Base-by-base conservation (phyloP, 2,329 filamentous ascomycete species). In the Atkinsonella texensis region DNA sequence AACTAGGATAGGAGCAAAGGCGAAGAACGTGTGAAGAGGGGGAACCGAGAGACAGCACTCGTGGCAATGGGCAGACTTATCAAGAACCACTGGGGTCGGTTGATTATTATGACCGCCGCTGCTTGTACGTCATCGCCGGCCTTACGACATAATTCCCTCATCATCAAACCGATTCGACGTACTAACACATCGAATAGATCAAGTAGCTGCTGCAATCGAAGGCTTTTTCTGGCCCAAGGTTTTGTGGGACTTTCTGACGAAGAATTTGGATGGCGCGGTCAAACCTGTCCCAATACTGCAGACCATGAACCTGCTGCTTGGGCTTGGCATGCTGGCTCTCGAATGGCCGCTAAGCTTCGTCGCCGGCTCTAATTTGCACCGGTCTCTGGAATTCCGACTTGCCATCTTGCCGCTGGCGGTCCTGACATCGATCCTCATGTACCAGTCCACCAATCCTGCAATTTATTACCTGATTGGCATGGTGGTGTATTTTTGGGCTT, bases 201-300 rank as follows among this genome's bases (percentile, higher is more conserved):
- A 98, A 79, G 70, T 96, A 56, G 82, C 76, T 54, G 89, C 89
- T 54, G 84, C 85, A 15, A 72, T 98, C 52, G 81, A 94, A 71
- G 84, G 81, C 63, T 95, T 93, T 77, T 91, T 98, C 79, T 98
- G 90, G 89, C 93, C 93, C 58, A 98, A 98, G 69, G 85, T 98
- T 65, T 95, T 98, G 72, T 98, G 87, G 85, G 93, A 98, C 70
- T 95, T 95, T 68, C 71, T 93, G 58, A 96, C 91, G 54, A 89
- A 88, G 63, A 89, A 88, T 61, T 82, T 98, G 60, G 88, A 98
- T 65, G 77, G 74, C 51, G 87, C 85, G 47, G 88, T 97, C 55
- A 89, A 86, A 62, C 91, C 91, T 0, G 68, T 93, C n/a, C 93
- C 93, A 1, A 74, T 89, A 48, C 75, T 98, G 15, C 93, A 98